These are phyloP conservation scores for Eremochloa ophiuroides DNA, from an alignment of 176 grass and related monocot species.

Conservation along the genomic window DNA sequence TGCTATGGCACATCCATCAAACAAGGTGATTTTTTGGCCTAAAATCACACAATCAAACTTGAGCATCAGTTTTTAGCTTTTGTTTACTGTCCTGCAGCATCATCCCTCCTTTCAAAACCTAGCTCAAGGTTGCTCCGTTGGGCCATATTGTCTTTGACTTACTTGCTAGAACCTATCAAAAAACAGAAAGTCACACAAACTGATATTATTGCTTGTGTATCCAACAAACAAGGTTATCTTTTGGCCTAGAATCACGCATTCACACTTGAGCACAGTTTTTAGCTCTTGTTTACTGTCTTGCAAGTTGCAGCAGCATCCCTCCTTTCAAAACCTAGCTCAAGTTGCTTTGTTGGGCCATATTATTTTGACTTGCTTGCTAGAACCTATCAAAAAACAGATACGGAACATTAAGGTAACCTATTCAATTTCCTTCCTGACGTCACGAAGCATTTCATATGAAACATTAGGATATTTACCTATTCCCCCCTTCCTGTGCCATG, in stretches of 20 bases:
- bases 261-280: background rate
- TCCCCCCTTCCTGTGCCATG: background rate
- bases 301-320: background rate
- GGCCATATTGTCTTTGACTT: background rate
- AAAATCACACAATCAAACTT: too few species aligned
- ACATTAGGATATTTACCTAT: background rate
- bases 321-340: background rate
- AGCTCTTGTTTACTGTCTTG: background rate
- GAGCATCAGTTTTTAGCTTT: background rate
- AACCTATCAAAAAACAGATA: background rate
- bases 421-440: background rate
- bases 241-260: background rate
- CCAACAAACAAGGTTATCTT: constrained; percentile 84
- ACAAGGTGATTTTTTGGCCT: constrained; percentile 78
- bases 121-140: background rate
- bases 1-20: constrained; percentile 96
- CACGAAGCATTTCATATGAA: background rate
- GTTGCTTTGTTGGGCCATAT: background rate
- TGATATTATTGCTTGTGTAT: too few species aligned
- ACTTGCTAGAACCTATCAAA: background rate
- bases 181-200: too few species aligned
- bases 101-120: background rate
- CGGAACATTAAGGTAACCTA: too few species aligned
- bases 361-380: background rate
- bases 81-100: background rate